Evolutionary conservation across 495 filamentous ascomycete species (phyloP).

Genomic region (Hyaloscypha finlandica): DNA sequence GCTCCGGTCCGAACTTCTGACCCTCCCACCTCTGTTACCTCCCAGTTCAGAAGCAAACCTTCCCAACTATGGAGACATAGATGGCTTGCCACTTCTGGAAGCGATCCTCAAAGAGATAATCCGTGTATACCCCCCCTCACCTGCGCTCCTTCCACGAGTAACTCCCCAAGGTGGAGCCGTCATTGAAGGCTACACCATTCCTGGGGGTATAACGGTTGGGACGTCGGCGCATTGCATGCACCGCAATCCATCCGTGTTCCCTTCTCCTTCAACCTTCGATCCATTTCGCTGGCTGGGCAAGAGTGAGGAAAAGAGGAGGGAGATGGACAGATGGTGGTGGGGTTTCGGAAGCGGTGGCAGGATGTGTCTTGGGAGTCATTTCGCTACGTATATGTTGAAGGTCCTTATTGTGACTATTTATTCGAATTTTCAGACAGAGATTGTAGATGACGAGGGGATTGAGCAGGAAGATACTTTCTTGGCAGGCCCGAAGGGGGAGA

Average conservation of each 20-base stretch:
- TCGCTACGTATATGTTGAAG: slow-evolving; percentile 71
- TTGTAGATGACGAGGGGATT: slow-evolving; percentile 55
- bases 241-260: slow-evolving; percentile 59
- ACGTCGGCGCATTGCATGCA: slow-evolving; percentile 68
- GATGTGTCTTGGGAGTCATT: slow-evolving; percentile 78
- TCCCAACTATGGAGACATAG: slow-evolving; percentile 44
- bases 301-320: slow-evolving; percentile 46
- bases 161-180: slow-evolving; percentile 53
- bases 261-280: slow-evolving; percentile 59
- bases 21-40: slow-evolving; percentile 40
- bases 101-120: slow-evolving; percentile 73
- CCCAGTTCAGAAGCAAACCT: slow-evolving; percentile 46
- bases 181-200: slow-evolving; percentile 59
- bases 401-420: slow-evolving; percentile 60
- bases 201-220: slow-evolving; percentile 61
- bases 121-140: slow-evolving; percentile 71
- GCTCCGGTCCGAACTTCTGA: slow-evolving; percentile 61
- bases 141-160: slow-evolving; percentile 71
- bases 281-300: slow-evolving; percentile 56
- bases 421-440: slow-evolving; percentile 58
- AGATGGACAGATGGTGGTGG: slow-evolving; percentile 66
- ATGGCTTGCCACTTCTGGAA: slow-evolving; percentile 66
- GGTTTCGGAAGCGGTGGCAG: slow-evolving; percentile 77
- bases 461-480: slow-evolving; percentile 67
- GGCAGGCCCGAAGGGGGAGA: slow-evolving; percentile 51